A percentile compares a stretch with the other conserved stretches of the same genome.
Conservation (phyloP, 2,329 filamentous ascomycete genomes). For the Parastagonospora avenae region DNA sequence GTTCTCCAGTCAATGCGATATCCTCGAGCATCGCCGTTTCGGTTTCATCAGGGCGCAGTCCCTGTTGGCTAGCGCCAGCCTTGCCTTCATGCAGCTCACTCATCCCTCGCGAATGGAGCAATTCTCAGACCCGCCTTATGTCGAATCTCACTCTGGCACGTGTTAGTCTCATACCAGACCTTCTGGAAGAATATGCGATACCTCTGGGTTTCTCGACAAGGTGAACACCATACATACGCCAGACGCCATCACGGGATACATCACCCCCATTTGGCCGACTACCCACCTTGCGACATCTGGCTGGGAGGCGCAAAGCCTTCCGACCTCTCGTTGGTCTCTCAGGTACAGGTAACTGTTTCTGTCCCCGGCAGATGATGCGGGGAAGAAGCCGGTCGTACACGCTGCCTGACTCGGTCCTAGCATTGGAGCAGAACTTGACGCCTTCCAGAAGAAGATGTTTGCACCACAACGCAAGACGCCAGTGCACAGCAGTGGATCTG, state of each 20-base stretch:
- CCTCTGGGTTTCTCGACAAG: constrained; percentile 16
- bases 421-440: not conserved
- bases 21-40: constrained; percentile 26
- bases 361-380: constrained; percentile 20
- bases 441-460: not conserved
- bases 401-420: not conserved
- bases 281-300: constrained; percentile 18
- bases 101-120: constrained; percentile 15
- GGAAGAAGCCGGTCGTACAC: constrained; percentile 28
- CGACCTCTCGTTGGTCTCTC: not conserved
- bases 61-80: constrained; percentile 15
- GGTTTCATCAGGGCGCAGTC: constrained; percentile 16
- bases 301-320: constrained; percentile 4
- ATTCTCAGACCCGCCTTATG: constrained; percentile 10
- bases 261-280: constrained; percentile 17
- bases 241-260: constrained; percentile 26
- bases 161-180: constrained; percentile 39
- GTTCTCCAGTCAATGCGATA: constrained; percentile 10
- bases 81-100: constrained; percentile 33
- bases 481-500: not conserved
- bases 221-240: constrained; percentile 23
- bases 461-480: not conserved
- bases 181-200: constrained; percentile 35
- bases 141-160: constrained; percentile 15
- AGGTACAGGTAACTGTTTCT: constrained; percentile 9